phyloP scores from a whole-genome alignment of 768 basidiomycete genomes.

The Dioszegia hungarica region DNA sequence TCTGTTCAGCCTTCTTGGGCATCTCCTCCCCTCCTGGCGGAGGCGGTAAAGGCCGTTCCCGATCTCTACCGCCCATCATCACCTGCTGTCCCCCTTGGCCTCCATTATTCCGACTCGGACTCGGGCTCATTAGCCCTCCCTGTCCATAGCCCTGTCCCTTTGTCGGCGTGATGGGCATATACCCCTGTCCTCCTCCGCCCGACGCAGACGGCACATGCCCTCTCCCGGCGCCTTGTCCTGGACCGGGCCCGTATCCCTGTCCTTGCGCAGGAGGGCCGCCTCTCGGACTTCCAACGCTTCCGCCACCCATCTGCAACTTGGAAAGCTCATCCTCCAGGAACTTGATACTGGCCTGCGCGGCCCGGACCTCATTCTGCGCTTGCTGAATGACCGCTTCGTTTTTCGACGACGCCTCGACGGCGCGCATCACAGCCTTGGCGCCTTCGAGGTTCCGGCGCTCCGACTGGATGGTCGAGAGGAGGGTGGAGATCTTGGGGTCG shows the following conservation, averaged over 20 bases:
- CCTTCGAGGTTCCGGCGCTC: slow-evolving; percentile 45
- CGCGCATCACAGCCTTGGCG: slow-evolving; percentile 46
- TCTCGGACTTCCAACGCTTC: slow-evolving; percentile 6
- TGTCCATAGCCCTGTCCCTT: slow-evolving; percentile 6
- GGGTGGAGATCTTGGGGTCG: slow-evolving; percentile 45
- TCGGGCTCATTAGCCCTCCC: slow-evolving; percentile 16
- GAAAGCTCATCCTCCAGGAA: slow-evolving; percentile 48
- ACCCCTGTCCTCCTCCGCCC: slow-evolving; percentile 5
- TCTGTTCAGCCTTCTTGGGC: slow-evolving; percentile 19
- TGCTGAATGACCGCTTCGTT: slow-evolving; percentile 50
- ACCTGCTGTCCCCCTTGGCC: slow-evolving; percentile 1
- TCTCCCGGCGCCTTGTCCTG: not conserved
- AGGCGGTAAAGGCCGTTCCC: slow-evolving; percentile 44
- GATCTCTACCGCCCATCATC: slow-evolving; percentile 9
- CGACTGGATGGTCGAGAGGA: slow-evolving; percentile 43
- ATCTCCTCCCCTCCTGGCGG: slow-evolving; percentile 22
- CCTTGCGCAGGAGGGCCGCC: not conserved
- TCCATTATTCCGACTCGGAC: slow-evolving; percentile 14
- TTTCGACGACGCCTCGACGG: slow-evolving; percentile 44
- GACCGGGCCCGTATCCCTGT: not conserved
- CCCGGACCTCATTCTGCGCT: slow-evolving; percentile 48
- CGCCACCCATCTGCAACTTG: slow-evolving; percentile 36
- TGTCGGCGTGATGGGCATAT: slow-evolving; percentile 8
- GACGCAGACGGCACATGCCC: not conserved
- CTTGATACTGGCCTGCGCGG: slow-evolving; percentile 45